phyloP scores from a whole-genome alignment of 371 early-diverging fungal species.

The Rhizopus stolonifer region DNA sequence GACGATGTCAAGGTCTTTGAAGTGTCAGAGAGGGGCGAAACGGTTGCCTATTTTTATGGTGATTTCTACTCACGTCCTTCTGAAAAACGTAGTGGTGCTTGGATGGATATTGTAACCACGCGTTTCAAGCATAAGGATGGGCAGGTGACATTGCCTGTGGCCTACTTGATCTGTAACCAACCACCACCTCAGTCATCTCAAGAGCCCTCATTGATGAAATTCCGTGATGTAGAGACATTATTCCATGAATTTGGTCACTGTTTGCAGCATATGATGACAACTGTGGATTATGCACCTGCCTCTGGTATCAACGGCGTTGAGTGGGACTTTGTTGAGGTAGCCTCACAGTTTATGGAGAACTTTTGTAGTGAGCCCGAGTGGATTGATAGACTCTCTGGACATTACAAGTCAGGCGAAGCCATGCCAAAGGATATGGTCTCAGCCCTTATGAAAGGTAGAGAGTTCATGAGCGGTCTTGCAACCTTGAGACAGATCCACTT shows the following conservation, averaged over 20 bases:
- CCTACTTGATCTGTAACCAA: slow-evolving; percentile 70
- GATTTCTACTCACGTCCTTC: slow-evolving; percentile 66
- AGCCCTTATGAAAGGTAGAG: slow-evolving; percentile 50
- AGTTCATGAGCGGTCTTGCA: slow-evolving; percentile 59
- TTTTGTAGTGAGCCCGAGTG: slow-evolving; percentile 63
- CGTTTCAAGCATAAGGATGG: slow-evolving; percentile 50
- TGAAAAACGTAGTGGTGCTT: slow-evolving; percentile 69
- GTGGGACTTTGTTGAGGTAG: slow-evolving; percentile 67
- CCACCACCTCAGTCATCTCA: slow-evolving; percentile 51
- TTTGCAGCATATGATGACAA: slow-evolving; percentile 69
- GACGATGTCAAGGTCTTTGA: slow-evolving; percentile 67
- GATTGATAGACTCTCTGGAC: slow-evolving; percentile 53
- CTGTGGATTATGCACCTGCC: slow-evolving; percentile 64
- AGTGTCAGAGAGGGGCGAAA: slow-evolving; percentile 50
- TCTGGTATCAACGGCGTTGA: slow-evolving; percentile 72
- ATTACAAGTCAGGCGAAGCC: slow-evolving; percentile 57
- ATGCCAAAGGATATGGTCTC: slow-evolving; percentile 65
- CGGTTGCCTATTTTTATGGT: slow-evolving; percentile 68
- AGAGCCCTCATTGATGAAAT: slow-evolving; percentile 63
- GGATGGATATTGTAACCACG: slow-evolving; percentile 74
- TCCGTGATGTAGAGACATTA: slow-evolving; percentile 62
- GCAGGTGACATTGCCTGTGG: slow-evolving; percentile 56
- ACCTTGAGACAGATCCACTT: slow-evolving; percentile 67
- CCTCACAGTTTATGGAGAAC: slow-evolving; percentile 75
- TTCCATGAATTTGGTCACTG: slow-evolving; percentile 76